Conservation (phyloP, 176 grass and related monocot genomes). For the Bothriochloa decipiens region DNA sequence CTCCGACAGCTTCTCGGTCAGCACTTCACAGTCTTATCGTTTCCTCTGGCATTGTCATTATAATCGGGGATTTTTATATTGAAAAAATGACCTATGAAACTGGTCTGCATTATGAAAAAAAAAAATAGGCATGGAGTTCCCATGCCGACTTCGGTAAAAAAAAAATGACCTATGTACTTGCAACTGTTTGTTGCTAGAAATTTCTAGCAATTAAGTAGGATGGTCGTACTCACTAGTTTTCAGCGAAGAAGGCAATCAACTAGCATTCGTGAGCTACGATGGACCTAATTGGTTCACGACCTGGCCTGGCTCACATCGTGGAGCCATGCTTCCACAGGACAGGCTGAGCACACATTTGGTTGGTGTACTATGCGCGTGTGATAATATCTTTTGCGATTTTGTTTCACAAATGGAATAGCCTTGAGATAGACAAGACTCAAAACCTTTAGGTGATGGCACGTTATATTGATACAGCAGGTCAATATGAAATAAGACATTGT, state of each 20-base stretch:
- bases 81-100: not conserved
- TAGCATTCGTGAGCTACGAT: not conserved
- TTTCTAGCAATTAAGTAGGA: not conserved
- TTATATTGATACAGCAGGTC: too few relatives aligned
- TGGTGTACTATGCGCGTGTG: not conserved
- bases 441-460: too few relatives aligned
- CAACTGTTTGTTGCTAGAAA: not conserved
- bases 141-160: too few relatives aligned
- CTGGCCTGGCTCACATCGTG: not conserved
- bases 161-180: not conserved
- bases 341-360: not conserved
- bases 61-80: not conserved
- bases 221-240: not conserved
- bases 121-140: too few relatives aligned
- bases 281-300: too few relatives aligned
- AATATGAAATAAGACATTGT: too few relatives aligned
- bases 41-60: constrained; percentile 23
- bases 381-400: too few relatives aligned
- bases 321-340: not conserved
- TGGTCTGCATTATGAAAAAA: too few relatives aligned
- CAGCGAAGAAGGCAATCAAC: not conserved
- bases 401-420: too few relatives aligned
- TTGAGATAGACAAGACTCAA: too few relatives aligned
- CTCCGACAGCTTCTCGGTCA: constrained; percentile 88
- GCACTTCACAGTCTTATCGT: constrained; percentile 19